These are phyloP conservation scores for Tuctoria greenei DNA, from an alignment of 176 grass and related monocot species.

Conservation along the genomic window DNA sequence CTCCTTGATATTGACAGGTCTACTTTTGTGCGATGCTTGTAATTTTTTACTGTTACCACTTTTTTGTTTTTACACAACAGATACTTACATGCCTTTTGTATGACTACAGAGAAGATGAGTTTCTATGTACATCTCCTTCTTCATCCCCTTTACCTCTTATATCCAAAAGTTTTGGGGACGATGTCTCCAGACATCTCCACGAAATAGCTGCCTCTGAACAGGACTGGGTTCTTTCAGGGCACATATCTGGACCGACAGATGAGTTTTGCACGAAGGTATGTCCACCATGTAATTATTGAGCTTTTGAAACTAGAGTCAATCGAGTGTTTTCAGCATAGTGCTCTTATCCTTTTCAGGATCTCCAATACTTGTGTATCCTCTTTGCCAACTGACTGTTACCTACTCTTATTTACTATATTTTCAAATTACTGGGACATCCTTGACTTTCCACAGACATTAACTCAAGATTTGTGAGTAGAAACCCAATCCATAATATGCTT, in stretches of 20 bases:
- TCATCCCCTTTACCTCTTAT: constrained; percentile 65
- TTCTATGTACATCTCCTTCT: constrained; percentile 57
- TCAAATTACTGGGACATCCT: constrained; percentile 40
- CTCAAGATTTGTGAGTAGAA: constrained; percentile 80
- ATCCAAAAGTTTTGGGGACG: constrained; percentile 71
- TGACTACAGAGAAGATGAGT: constrained; percentile 67
- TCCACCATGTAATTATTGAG: constrained; percentile 8
- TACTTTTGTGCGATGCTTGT: constrained; percentile 16
- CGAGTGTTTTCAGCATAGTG: constrained; percentile 40
- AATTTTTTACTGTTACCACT: constrained; percentile 28
- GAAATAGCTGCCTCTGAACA: constrained; percentile 71
- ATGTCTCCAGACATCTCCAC: constrained; percentile 70
- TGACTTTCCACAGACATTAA: constrained; percentile 80
- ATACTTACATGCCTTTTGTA: constrained; percentile 24
- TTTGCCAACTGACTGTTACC: background rate
- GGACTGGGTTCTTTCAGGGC: constrained; percentile 73
- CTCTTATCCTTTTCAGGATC: constrained; percentile 67
- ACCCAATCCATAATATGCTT: constrained; percentile 78
- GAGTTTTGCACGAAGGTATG: constrained; percentile 60
- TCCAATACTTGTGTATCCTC: constrained; percentile 98
- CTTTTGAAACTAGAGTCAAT: constrained; percentile 23
- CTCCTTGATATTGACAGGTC: constrained; percentile 81
- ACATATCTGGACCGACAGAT: constrained; percentile 69
- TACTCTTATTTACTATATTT: constrained; percentile 29
- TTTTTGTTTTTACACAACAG: constrained; percentile 9